phyloP scores from a whole-genome alignment of 73 alveolate genomes.

The Stentor roeselii region DNA sequence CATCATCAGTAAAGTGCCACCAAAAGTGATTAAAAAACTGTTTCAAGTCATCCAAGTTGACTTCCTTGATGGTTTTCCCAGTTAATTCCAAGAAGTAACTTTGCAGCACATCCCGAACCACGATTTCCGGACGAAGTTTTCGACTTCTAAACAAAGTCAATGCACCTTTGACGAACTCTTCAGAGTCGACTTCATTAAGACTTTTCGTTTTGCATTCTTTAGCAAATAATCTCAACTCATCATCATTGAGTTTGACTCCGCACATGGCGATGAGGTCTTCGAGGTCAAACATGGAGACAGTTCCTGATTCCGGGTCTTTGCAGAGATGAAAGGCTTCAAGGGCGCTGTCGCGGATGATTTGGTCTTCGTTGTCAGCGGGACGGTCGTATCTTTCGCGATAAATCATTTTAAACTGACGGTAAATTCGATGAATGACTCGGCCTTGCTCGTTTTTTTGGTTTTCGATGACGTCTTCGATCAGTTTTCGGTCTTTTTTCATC shows the following conservation, averaged over 20 bases:
- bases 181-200: background rate
- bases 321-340: background rate
- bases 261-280: constrained; percentile 17
- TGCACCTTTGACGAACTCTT: background rate
- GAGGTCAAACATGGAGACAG: background rate
- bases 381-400: background rate
- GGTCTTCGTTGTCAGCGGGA: background rate
- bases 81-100: background rate
- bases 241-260: constrained; percentile 6
- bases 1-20: constrained; percentile 21
- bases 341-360: background rate
- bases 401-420: constrained; percentile 17
- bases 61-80: background rate
- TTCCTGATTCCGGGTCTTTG: background rate
- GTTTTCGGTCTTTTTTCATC: constrained; percentile 6
- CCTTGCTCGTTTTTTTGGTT: background rate
- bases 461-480: background rate
- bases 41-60: background rate
- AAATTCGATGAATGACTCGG: background rate
- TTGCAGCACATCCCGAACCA: constrained; percentile 3
- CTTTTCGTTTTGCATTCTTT: constrained; percentile 12
- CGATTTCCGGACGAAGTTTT: background rate
- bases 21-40: constrained; percentile 6
- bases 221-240: constrained; percentile 11
- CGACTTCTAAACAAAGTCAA: background rate